Evolutionary conservation across 495 filamentous ascomycete genomes (phyloP).

Genomic region (Penicillium samsonianum): DNA sequence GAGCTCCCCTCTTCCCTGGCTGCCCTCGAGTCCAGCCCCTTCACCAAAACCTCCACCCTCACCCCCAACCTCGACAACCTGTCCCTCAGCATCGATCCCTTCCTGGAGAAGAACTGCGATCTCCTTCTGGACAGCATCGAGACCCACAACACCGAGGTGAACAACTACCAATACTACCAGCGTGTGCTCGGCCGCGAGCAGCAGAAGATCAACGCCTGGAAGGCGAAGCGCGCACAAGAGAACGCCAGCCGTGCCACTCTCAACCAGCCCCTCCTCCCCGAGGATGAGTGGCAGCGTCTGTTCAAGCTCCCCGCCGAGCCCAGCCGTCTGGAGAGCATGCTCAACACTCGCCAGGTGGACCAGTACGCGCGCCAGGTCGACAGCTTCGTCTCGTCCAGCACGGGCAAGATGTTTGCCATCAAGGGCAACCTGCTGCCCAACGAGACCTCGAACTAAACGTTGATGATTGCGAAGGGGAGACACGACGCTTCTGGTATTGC

Average conservation of each 20-base stretch:
- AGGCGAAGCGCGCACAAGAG: conserved; percentile 92
- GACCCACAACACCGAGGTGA: conserved; percentile 94
- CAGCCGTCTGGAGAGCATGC: conserved; percentile 83
- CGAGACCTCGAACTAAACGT: conserved; percentile 46
- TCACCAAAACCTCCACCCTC: conserved; percentile 57
- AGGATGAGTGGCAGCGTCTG: conserved; percentile 96
- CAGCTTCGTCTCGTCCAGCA: conserved; percentile 88
- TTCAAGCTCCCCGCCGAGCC: conserved; percentile 98
- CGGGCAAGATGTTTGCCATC: conserved; percentile 97
- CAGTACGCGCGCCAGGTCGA: conserved; percentile 98
- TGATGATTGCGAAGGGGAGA: conserved; percentile 26
- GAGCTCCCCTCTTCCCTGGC: conserved; percentile 74
- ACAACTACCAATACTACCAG: conserved; percentile 99
- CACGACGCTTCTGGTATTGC: conserved; percentile 44
- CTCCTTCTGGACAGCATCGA: conserved; percentile 95
- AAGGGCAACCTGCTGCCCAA: conserved; percentile 65
- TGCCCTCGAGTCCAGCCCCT: conserved; percentile 60
- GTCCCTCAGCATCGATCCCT: conserved; percentile 92
- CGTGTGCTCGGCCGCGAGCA: conserved; percentile 94
- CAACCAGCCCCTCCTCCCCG: conserved; percentile 85
- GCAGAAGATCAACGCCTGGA: conserved; percentile 93
- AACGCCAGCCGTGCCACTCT: conserved; percentile 79
- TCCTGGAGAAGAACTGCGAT: conserved; percentile 98
- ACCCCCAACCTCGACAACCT: conserved; percentile 86
- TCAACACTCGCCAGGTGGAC: conserved; percentile 94